Evolutionary conservation across 116 monocot genomes (phyloP).

Genomic region (Phalaenopsis hybrid): DNA sequence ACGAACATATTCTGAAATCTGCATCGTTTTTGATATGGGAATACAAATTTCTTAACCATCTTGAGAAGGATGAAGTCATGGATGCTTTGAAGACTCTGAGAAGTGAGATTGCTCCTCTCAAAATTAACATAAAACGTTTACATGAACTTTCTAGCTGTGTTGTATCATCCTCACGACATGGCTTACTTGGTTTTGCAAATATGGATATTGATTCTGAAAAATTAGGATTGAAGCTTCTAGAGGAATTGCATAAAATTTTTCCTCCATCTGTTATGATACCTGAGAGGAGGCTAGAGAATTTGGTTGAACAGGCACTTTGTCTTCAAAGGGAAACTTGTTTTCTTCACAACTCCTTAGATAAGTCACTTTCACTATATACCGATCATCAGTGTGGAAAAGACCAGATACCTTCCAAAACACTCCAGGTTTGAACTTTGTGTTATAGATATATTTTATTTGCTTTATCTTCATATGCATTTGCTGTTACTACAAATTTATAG

Average conservation of each 20-base stretch:
- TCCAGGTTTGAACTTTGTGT: constrained; percentile 44
- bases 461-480: background rate
- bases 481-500: background rate
- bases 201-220: constrained; percentile 28
- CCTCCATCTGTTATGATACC: constrained; percentile 71
- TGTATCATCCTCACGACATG: constrained; percentile 15
- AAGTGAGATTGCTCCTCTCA: constrained; percentile 25
- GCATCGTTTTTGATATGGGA: constrained; percentile 47
- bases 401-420: constrained; percentile 58
- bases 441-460: background rate
- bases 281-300: constrained; percentile 71
- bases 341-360: constrained; percentile 66
- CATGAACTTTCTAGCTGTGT: constrained; percentile 25
- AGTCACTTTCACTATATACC: constrained; percentile 56
- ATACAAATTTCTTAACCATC: constrained; percentile 50
- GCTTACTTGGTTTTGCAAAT: constrained; percentile 29
- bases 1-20: constrained; percentile 36
- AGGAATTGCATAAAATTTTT: constrained; percentile 74
- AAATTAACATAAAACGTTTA: constrained; percentile 18
- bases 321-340: constrained; percentile 66
- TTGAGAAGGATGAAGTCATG: constrained; percentile 29
- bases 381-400: constrained; percentile 85
- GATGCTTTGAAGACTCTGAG: constrained; percentile 42
- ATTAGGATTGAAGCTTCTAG: constrained; percentile 62
- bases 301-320: constrained; percentile 82